phyloP scores from a whole-genome alignment of 148 eudicot genomes.

The Cornus kousa region DNA sequence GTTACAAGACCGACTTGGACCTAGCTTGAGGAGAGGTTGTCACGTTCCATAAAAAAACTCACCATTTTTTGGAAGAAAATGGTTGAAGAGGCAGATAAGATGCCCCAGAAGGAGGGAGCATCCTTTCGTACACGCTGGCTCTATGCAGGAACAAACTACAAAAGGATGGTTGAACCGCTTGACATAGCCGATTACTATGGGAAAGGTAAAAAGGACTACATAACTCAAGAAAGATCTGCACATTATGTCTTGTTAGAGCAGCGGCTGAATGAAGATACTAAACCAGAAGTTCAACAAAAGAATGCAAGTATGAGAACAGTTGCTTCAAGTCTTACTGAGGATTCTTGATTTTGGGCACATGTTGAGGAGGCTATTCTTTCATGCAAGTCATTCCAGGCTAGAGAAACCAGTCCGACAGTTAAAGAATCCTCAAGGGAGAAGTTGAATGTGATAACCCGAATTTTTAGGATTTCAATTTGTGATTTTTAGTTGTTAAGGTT shows the following conservation, averaged over 20 bases:
- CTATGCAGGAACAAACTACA: slow-evolving; percentile 21
- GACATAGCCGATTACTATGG: slow-evolving; percentile 35
- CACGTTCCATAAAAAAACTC: slow-evolving; percentile 12
- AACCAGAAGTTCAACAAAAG: background rate
- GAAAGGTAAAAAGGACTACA: slow-evolving; percentile 22
- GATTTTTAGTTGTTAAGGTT: no score
- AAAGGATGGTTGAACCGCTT: slow-evolving; percentile 39
- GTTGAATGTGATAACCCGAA: no score
- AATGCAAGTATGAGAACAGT: background rate
- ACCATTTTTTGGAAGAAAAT: slow-evolving; percentile 21
- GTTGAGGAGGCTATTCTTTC: slow-evolving; percentile 32
- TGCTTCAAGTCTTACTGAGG: slow-evolving; percentile 29
- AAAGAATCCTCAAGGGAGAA: background rate
- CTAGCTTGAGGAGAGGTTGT: slow-evolving; percentile 10
- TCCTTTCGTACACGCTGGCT: slow-evolving; percentile 8
- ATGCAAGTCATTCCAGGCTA: slow-evolving; percentile 7
- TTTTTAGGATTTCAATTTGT: no score
- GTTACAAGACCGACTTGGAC: slow-evolving; percentile 8
- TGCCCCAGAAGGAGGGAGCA: slow-evolving; percentile 21
- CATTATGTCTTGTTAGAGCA: slow-evolving; percentile 28
- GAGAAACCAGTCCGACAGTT: background rate
- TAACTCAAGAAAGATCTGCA: slow-evolving; percentile 17
- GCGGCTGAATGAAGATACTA: slow-evolving; percentile 20
- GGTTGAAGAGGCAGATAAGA: slow-evolving; percentile 26
- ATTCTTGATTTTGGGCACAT: slow-evolving; percentile 44